Conservation (phyloP, 345 rosid species). For the Gossypium turneri region DNA sequence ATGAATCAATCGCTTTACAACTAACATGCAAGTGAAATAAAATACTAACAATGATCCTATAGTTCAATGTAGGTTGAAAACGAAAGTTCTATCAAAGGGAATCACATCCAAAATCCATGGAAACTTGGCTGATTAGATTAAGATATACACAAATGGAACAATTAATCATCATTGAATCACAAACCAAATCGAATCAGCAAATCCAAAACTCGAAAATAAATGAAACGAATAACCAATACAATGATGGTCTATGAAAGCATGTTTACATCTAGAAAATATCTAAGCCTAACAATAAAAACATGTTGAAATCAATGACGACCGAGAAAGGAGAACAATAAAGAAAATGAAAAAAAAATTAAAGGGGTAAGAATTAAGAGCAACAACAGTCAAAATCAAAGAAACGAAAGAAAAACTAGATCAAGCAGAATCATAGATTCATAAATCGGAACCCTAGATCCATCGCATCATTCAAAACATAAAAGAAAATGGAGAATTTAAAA, state of each 20-base stretch:
- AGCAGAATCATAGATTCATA: too few species aligned
- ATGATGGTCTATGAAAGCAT: not conserved
- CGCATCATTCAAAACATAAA: not conserved
- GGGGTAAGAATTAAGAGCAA: not conserved
- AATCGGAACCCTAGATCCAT: slow-evolving; percentile 11
- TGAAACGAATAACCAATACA: not conserved
- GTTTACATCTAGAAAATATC: not conserved
- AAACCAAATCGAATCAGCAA: not conserved
- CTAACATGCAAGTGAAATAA: not conserved
- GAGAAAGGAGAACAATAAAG: too few species aligned
- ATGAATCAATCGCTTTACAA: too few species aligned
- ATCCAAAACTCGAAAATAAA: not conserved
- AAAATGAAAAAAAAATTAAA: not conserved
- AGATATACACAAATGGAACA: not conserved
- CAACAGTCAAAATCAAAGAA: slow-evolving; percentile 5
- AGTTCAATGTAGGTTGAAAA: not conserved
- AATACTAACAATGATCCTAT: not conserved
- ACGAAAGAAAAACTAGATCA: not conserved
- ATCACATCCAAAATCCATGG: not conserved
- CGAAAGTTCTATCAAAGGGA: not conserved
- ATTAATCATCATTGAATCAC: not conserved
- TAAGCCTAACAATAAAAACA: not conserved
- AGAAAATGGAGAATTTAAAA: not conserved
- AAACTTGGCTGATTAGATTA: not conserved
- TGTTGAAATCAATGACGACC: too few species aligned